phyloP scores from a whole-genome alignment of 257 asterid genomes.

The Plectranthus barbatus region DNA sequence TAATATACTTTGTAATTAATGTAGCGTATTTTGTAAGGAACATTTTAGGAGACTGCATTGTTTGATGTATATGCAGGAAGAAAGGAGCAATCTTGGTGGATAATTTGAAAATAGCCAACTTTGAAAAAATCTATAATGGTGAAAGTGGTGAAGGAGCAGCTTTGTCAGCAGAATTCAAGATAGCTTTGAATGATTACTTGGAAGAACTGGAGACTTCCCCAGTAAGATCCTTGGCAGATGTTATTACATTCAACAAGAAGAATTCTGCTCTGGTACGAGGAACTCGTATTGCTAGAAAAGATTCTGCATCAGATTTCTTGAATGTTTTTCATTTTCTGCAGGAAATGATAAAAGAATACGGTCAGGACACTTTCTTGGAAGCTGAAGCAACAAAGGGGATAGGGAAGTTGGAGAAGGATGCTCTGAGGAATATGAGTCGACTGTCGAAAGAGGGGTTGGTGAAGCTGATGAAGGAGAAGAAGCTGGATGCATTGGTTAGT shows the following conservation, averaged over 20 bases:
- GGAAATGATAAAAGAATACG: constrained; percentile 33
- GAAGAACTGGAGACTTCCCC: constrained; percentile 22
- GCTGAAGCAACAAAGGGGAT: constrained; percentile 45
- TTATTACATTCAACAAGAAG: constrained; percentile 26
- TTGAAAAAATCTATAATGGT: constrained; percentile 15
- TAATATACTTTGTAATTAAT: background rate
- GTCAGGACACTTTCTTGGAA: constrained; percentile 36
- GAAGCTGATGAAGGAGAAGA: constrained; percentile 36
- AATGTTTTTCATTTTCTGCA: background rate
- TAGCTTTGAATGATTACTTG: constrained; percentile 22
- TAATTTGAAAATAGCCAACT: constrained; percentile 24
- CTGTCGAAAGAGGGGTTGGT: constrained; percentile 38
- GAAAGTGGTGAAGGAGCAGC: constrained; percentile 21
- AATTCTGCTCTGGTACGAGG: constrained; percentile 22
- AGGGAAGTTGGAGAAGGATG: constrained; percentile 37
- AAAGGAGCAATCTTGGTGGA: constrained; percentile 23
- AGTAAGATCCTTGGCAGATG: constrained; percentile 25
- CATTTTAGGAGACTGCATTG: constrained; percentile 1
- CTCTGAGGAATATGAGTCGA: constrained; percentile 18
- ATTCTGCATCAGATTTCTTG: no score
- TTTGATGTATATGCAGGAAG: constrained; percentile 18
- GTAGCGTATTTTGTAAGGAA: no score
- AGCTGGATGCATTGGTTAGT: constrained; percentile 47
- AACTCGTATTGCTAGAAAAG: background rate
- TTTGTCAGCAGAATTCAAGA: constrained; percentile 34